Conservation (phyloP, 805 yeast genomes). For the Lachancea quebecensis region DNA sequence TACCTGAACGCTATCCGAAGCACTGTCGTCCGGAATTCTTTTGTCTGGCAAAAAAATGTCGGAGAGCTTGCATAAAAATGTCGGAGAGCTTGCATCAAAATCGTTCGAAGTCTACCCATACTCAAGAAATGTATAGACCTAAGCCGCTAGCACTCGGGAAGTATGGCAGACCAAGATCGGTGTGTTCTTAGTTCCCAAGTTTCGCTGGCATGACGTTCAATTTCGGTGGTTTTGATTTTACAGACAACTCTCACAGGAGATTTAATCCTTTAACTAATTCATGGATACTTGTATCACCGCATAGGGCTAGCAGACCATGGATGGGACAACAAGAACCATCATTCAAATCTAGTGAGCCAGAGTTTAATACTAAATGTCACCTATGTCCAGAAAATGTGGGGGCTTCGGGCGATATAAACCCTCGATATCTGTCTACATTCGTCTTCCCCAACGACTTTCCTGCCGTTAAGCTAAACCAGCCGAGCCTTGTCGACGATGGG, state of each 20-base stretch:
- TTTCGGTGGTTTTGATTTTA: conserved; percentile 35
- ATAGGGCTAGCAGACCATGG: conserved; percentile 75
- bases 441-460: conserved; percentile 64
- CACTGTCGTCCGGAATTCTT: too few species aligned
- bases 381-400: conserved; percentile 67
- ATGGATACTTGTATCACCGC: conserved; percentile 73
- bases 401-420: conserved; percentile 54
- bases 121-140: too few species aligned
- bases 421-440: conserved; percentile 49
- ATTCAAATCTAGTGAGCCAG: conserved; percentile 38
- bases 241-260: conserved; percentile 60
- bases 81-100: too few species aligned
- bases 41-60: too few species aligned
- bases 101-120: too few species aligned
- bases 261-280: conserved; percentile 60
- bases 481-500: conserved; percentile 30
- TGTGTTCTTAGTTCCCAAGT: too few species aligned
- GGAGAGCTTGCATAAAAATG: too few species aligned
- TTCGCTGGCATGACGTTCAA: background rate
- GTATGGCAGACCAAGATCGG: too few species aligned
- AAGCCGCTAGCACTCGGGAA: too few species aligned
- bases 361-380: conserved; percentile 59
- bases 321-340: conserved; percentile 62
- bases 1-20: too few species aligned
- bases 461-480: conserved; percentile 57